Evolutionary conservation across 2,329 filamentous ascomycete species (phyloP).

Genomic region (Hypoxylon sp.): DNA sequence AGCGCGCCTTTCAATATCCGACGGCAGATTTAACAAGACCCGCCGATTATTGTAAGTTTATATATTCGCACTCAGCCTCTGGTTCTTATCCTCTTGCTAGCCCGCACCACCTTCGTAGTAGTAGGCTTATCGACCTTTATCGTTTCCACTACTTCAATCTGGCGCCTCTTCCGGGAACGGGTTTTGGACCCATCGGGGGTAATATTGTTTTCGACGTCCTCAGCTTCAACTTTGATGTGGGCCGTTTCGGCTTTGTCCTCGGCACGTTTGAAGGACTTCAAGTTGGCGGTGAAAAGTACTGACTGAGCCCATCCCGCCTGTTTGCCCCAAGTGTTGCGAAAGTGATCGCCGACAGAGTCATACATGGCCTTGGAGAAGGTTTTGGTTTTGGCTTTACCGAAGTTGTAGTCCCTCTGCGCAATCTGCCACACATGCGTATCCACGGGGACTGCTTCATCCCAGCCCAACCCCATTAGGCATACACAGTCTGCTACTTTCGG

Average conservation of each 20-base stretch:
- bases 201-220: constrained; percentile 46
- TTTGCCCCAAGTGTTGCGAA: constrained; percentile 89
- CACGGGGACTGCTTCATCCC: constrained; percentile 94
- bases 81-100: constrained; percentile 43
- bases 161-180: constrained; percentile 48
- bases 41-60: not conserved
- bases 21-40: not conserved
- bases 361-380: constrained; percentile 92
- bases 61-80: constrained; percentile 19
- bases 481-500: constrained; percentile 98
- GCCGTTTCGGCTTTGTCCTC: constrained; percentile 55
- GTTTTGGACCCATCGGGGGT: constrained; percentile 23
- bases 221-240: constrained; percentile 48
- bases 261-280: constrained; percentile 82
- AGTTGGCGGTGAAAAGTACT: constrained; percentile 93
- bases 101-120: constrained; percentile 23
- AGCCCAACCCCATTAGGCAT: constrained; percentile 94
- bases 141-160: constrained; percentile 38
- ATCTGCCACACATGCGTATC: constrained; percentile 99
- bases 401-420: constrained; percentile 94
- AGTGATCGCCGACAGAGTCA: constrained; percentile 90
- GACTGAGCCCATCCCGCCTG: constrained; percentile 98
- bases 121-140: constrained; percentile 44
- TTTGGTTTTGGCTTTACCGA: constrained; percentile 85
- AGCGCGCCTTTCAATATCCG: not conserved